Percentiles rank a stretch among this genome's conserved stretches.
These are phyloP conservation scores for Wickerhamiella cacticola DNA, from an alignment of 805 yeast genomes.

Conservation along the genomic window DNA sequence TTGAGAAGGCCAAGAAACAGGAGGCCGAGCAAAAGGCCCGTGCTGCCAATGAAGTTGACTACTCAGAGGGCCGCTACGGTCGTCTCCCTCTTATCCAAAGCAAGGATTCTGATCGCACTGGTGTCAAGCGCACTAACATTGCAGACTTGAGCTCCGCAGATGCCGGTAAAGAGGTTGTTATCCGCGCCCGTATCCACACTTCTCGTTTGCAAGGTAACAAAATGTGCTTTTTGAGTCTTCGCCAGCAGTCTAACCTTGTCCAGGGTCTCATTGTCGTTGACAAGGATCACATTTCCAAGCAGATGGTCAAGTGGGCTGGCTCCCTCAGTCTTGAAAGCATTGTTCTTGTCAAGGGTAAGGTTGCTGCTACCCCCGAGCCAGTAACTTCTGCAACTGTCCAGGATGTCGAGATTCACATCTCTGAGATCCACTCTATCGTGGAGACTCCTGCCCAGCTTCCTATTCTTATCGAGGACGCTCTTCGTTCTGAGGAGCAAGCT, in stretches of 20 bases:
- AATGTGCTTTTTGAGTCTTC: slow-evolving; percentile 75
- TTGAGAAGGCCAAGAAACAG: slow-evolving; percentile 77
- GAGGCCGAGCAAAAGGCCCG: slow-evolving; percentile 79
- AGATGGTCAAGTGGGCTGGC: slow-evolving; percentile 94
- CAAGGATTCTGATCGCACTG: slow-evolving; percentile 41
- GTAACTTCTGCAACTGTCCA: slow-evolving; percentile 86
- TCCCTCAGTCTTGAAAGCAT: slow-evolving; percentile 77
- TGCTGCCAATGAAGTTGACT: slow-evolving; percentile 65
- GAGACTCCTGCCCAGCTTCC: slow-evolving; percentile 92
- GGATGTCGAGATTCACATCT: slow-evolving; percentile 72
- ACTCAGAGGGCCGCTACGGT: slow-evolving; percentile 82
- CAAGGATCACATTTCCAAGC: slow-evolving; percentile 67
- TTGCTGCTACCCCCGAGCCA: slow-evolving; percentile 71
- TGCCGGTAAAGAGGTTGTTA: slow-evolving; percentile 66
- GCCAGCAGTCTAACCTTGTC: slow-evolving; percentile 75
- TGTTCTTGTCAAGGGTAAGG: slow-evolving; percentile 78
- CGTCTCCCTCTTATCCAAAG: slow-evolving; percentile 80
- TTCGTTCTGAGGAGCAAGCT: slow-evolving; percentile 74
- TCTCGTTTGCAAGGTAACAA: slow-evolving; percentile 94
- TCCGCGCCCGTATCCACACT: slow-evolving; percentile 91
- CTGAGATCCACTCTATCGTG: slow-evolving; percentile 60
- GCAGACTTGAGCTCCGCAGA: slow-evolving; percentile 38
- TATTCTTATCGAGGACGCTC: slow-evolving; percentile 89
- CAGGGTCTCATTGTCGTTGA: slow-evolving; percentile 78
- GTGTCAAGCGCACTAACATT: slow-evolving; percentile 46